phyloP scores from a whole-genome alignment of 345 rosid genomes.

The Arabis hirsuta region DNA sequence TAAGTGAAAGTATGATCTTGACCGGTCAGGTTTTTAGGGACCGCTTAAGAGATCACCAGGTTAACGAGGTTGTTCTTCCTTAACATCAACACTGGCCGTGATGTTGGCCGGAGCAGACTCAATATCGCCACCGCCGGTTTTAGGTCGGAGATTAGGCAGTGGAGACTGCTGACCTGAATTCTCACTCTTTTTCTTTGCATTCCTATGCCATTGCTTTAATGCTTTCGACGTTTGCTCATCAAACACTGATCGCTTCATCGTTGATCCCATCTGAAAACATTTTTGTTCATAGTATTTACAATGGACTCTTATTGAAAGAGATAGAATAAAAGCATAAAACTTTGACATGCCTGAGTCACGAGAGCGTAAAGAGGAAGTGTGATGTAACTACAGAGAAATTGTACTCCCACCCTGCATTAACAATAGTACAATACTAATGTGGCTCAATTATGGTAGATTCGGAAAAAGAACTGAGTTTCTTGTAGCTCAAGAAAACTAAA shows the following conservation, averaged over 20 bases:
- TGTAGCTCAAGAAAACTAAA: slow-evolving; percentile 13
- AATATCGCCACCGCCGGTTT: slow-evolving; percentile 35
- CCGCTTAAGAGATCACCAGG: slow-evolving; percentile 43
- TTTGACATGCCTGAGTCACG: slow-evolving; percentile 80
- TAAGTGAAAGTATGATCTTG: slow-evolving; percentile 9
- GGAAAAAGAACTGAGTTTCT: neutral
- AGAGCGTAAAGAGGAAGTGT: slow-evolving; percentile 98
- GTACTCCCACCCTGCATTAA: slow-evolving; percentile 66
- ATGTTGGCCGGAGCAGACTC: slow-evolving; percentile 54
- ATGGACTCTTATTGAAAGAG: neutral
- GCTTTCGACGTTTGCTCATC: slow-evolving; percentile 92
- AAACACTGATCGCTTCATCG: slow-evolving; percentile 91
- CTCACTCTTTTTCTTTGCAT: slow-evolving; percentile 63
- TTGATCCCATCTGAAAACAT: slow-evolving; percentile 83
- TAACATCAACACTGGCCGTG: slow-evolving; percentile 56
- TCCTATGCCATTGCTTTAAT: slow-evolving; percentile 76
- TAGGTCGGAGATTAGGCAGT: slow-evolving; percentile 22
- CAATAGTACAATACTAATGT: neutral
- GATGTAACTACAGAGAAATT: slow-evolving; percentile 83
- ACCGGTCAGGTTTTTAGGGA: slow-evolving; percentile 18
- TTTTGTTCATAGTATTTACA: neutral
- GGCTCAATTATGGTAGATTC: neutral
- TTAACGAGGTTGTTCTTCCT: slow-evolving; percentile 30
- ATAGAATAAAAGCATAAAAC: neutral
- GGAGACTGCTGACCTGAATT: slow-evolving; percentile 22